Base-by-base conservation (phyloP, 495 filamentous ascomycete genomes). In the Tuber borchii region DNA sequence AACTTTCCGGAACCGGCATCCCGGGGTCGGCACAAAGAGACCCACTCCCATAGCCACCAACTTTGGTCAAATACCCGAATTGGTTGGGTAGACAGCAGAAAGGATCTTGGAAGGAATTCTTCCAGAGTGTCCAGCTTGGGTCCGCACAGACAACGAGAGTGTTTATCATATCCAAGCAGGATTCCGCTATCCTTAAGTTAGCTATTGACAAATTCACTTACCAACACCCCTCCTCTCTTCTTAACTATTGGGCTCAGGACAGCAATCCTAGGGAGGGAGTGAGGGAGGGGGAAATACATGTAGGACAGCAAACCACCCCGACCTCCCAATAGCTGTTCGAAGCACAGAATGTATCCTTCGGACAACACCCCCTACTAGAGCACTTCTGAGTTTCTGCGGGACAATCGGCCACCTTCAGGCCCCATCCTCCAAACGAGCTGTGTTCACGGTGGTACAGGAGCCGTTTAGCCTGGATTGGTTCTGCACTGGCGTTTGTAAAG, bases 81-180 rank as follows among this genome's bases (percentile, higher is more conserved):
- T 74, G 73, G 2, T 26, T 65, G 2, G 61, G 42, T 20, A 71
- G 61, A 22, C 61, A 74, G 20, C 73, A 74, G 7, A 74, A 48
- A 26, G 61, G 40, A 2, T 56, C 0, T 20, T 51, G 44, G 14
- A 22, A 7, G 5, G 9, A 37, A 16, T 42, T 44, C 73, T 31
- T 10, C 19, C 61, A 46, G 7, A 70, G 40, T 2, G 61, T 74
- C 73, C 73, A 74, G n/a, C 39, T 20, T 5, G 39, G 61, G n/a
- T 71, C 39, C 20, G 61, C 16, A 39, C 73, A 74, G 86, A 65
- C 56, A n/a, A 26, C n/a, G 26, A 65, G 10, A 2, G 56, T 65
- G 12, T 31, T 6, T 16, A 65, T 65, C 56, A 65, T 26, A 26
- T 65, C 56, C 10, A 10, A 26, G 26, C 56, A 65, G n/a, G 56